Conservation (phyloP, 2,329 filamentous ascomycete species). For the Hypoxylon sp. region DNA sequence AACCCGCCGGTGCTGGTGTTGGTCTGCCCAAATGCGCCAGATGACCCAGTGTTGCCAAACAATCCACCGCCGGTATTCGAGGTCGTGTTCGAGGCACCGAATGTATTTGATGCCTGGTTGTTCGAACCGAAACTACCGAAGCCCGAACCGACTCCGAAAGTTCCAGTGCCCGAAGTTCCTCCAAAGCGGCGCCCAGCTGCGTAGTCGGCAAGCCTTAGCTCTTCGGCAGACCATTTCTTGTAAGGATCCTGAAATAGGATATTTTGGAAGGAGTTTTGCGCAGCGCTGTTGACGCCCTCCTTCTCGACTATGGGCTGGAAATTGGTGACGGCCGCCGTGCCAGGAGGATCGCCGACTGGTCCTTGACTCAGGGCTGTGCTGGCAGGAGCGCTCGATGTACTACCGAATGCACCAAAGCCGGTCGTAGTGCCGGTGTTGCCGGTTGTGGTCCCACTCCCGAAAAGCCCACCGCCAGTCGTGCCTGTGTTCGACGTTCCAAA, state of each 20-base stretch:
- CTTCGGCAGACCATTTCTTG: slow-evolving; percentile 90
- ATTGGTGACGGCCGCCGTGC: slow-evolving; percentile 73
- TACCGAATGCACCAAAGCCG: slow-evolving; percentile 54
- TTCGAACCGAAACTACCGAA: slow-evolving; percentile 64
- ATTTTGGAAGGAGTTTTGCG: slow-evolving; percentile 78
- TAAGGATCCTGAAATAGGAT: slow-evolving; percentile 84
- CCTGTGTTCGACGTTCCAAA: slow-evolving; percentile 63
- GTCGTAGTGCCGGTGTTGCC: slow-evolving; percentile 41
- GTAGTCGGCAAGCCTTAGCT: slow-evolving; percentile 87
- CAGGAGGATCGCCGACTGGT: slow-evolving; percentile 70
- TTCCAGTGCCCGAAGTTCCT: slow-evolving; percentile 84
- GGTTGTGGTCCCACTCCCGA: slow-evolving; percentile 57
- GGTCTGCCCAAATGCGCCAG: slow-evolving; percentile 48
- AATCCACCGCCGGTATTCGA: slow-evolving; percentile 53
- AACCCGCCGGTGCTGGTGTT: slow-evolving; percentile 44
- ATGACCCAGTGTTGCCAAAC: slow-evolving; percentile 53
- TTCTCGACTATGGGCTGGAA: slow-evolving; percentile 81
- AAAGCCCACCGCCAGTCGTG: slow-evolving; percentile 60
- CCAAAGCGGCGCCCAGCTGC: slow-evolving; percentile 86
- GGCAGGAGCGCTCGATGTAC: slow-evolving; percentile 57
- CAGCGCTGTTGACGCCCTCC: slow-evolving; percentile 67
- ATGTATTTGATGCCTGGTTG: slow-evolving; percentile 50
- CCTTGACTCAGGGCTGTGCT: slow-evolving; percentile 62
- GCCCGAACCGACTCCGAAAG: slow-evolving; percentile 76
- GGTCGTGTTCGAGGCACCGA: slow-evolving; percentile 48